phyloP scores from a whole-genome alignment of 345 rosid species.

The Brassica nigra region DNA sequence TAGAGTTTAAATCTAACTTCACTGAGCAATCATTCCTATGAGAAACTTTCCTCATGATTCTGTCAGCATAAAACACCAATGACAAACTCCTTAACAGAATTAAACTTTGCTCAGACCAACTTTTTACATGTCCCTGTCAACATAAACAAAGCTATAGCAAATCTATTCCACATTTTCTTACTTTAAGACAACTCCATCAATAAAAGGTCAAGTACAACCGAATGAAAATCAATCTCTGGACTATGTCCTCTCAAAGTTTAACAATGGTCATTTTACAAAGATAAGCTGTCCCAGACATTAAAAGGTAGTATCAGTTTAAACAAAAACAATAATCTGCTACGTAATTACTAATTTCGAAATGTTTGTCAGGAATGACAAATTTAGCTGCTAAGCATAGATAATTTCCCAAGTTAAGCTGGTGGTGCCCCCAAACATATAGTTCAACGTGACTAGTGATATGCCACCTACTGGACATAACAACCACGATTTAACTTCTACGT shows the following conservation, averaged over 20 bases:
- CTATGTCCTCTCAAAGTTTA: constrained; percentile 3
- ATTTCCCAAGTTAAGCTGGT: constrained; percentile 1
- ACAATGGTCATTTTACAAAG: constrained; percentile 8
- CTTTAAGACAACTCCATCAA: neutral
- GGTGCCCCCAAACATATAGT: constrained; percentile 17
- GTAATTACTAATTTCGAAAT: constrained; percentile 19
- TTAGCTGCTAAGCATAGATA: constrained; percentile 26
- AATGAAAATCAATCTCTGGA: constrained; percentile 13
- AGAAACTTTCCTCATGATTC: constrained; percentile 16
- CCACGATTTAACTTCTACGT: constrained; percentile 14
- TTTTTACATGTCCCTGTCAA: constrained; percentile 14
- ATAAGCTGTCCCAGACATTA: constrained; percentile 20
- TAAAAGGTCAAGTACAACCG: neutral
- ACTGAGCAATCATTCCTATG: constrained; percentile 14
- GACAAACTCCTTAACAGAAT: constrained; percentile 21
- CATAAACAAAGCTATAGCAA: constrained; percentile 12
- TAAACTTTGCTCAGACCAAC: constrained; percentile 12
- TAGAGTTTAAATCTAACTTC: neutral
- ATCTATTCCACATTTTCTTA: constrained; percentile 9
- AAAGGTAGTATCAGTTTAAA: constrained; percentile 14
- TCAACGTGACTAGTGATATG: constrained; percentile 21
- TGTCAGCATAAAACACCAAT: constrained; percentile 20
- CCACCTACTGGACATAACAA: constrained; percentile 30
- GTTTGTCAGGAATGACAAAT: constrained; percentile 13
- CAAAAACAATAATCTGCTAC: constrained; percentile 16